A percentile compares a stretch with the other conserved stretches of the same genome.
Conservation (phyloP, 2,329 filamentous ascomycete genomes). For the Aureobasidium sp. region DNA sequence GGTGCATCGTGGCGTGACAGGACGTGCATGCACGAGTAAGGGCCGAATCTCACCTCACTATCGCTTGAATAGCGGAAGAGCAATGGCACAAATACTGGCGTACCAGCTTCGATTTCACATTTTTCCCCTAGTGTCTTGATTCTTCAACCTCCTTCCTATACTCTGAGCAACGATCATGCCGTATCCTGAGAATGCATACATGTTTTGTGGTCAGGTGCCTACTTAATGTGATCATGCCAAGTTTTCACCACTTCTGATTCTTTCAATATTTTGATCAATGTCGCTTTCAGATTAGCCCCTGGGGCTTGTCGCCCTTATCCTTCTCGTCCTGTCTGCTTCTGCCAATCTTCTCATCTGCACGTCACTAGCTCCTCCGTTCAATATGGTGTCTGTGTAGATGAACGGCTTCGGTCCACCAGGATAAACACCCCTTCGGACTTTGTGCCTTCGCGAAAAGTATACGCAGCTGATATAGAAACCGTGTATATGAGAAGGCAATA, state of each 20-base stretch:
- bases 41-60: background rate
- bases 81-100: background rate
- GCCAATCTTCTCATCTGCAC: conserved; percentile 27
- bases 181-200: background rate
- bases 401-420: conserved; percentile 31
- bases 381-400: conserved; percentile 31
- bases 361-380: conserved; percentile 32
- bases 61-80: background rate
- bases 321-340: conserved; percentile 18
- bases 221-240: background rate
- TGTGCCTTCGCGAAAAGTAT: conserved; percentile 26
- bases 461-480: conserved; percentile 36
- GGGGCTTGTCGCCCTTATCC: background rate
- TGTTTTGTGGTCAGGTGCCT: background rate
- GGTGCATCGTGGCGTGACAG: background rate
- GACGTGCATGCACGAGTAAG: background rate
- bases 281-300: background rate
- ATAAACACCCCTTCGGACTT: conserved; percentile 32
- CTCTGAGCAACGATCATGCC: background rate
- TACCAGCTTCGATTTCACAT: background rate
- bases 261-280: background rate
- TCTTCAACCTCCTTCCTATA: background rate
- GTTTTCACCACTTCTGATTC: background rate
- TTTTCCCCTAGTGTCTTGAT: background rate
- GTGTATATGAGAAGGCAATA: conserved; percentile 35